Base-by-base conservation (phyloP, 2,329 filamentous ascomycete genomes). In the Plectosphaerella cucumerina region DNA sequence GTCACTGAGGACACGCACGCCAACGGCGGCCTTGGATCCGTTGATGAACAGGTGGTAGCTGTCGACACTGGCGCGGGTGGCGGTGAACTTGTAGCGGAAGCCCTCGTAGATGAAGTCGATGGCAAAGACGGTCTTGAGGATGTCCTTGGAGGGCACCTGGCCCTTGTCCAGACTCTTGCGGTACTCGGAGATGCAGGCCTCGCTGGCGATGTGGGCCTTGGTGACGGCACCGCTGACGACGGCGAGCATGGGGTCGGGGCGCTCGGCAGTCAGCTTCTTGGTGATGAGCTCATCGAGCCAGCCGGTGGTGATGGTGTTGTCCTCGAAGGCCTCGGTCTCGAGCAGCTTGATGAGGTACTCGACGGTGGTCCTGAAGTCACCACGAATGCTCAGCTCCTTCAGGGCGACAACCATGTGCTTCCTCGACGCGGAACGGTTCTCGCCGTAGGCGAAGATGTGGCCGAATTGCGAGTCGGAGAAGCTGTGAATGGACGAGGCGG, bases 351-450 rank as follows among this genome's bases (percentile, higher is more conserved):
- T 97, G 58, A 99, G 83, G 69, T 99, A 99, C 71, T 99, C 94
- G 50, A 99, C 93, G 1, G 94, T 99, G 49, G 94, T 99, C 66
- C 92, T 84, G 82, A 99, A 99, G 70, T 99, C 94, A 81, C 94
- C 94, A 74, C 94, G 94, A 78, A 99, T 99, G 76, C 93, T 99
- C 73, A 99, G 74, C 74, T 99, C 94, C 80, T 99, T 99, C 66
- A 99, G 76, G 15, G 94, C 94, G 60, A 99, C 89, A 60, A 99
- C 92, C 94, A 99, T 99, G 78, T 99, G 95, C 73, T 99, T 99
- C 59, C 94, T 80, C 22, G 94, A 99, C 22, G 94, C 92, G 47
- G 91, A 87, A 70, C 94, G 86, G 77, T 95, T 99, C 80, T 99
- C 94, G 55, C 94, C 94, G 62, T 97, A 99, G 48, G 94, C 95